A percentile compares a stretch with the other conserved stretches of the same genome.
These are phyloP conservation scores for Graphiopsis chlorocephala DNA, from an alignment of 2,329 filamentous ascomycete genomes.

Conservation along the genomic window DNA sequence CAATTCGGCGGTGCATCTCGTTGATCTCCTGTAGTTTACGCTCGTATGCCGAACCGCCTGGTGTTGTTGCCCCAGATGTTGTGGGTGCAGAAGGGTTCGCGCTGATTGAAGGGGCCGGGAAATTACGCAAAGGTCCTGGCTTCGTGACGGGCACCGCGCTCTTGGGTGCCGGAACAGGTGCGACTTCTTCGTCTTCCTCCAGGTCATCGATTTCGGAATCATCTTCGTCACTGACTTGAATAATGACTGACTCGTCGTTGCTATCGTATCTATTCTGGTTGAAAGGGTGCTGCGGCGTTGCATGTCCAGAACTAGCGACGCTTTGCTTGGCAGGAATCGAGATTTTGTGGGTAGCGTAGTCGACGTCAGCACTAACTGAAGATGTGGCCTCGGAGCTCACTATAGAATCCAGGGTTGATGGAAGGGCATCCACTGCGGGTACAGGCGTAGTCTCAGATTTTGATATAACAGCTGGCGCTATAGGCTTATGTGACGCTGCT, in stretches of 20 bases:
- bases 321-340: background rate
- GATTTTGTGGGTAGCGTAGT: background rate
- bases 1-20: conserved; percentile 28
- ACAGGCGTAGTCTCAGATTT: background rate
- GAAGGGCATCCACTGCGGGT: background rate
- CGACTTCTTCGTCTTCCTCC: background rate
- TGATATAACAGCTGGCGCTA: background rate
- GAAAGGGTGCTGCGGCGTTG: conserved; percentile 58
- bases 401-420: background rate
- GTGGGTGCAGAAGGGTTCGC: background rate
- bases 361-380: background rate
- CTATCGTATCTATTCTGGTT: conserved; percentile 50
- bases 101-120: background rate
- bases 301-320: conserved; percentile 18
- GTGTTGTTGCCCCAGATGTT: conserved; percentile 19
- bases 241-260: conserved; percentile 66
- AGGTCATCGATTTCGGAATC: conserved; percentile 22
- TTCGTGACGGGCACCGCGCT: background rate
- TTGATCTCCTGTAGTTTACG: conserved; percentile 27
- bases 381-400: background rate
- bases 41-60: conserved; percentile 19
- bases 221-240: conserved; percentile 69
- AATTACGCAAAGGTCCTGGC: conserved; percentile 1
- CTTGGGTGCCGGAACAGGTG: background rate
- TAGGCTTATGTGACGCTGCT: background rate